Evolutionary conservation across 495 filamentous ascomycete genomes (phyloP).

Genomic region (Podospora conica): DNA sequence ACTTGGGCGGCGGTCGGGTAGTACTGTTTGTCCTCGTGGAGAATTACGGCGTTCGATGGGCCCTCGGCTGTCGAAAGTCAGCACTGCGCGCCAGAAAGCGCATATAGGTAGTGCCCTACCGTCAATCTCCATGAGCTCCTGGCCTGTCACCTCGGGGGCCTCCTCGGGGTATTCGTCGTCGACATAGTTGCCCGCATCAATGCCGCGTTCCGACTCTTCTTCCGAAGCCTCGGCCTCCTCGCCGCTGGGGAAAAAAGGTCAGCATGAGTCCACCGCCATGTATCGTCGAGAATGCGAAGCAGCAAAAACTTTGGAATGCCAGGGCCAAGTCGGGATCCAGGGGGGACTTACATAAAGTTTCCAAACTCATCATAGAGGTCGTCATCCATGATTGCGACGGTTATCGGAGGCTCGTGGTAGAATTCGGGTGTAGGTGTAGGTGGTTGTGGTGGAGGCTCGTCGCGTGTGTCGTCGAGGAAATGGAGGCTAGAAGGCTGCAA

Average conservation of each 20-base stretch:
- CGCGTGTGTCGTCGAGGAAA: conserved; percentile 1
- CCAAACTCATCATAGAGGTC: conserved; percentile 35
- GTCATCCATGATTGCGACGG: conserved; percentile 28
- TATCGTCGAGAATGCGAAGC: background rate
- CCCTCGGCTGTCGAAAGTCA: conserved; percentile 54
- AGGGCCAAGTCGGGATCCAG: no score
- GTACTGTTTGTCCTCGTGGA: conserved; percentile 99
- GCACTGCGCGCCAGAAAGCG: background rate
- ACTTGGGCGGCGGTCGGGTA: conserved; percentile 94
- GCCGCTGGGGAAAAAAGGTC: conserved; percentile 37
- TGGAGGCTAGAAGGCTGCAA: conserved; percentile 8
- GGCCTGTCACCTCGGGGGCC: conserved; percentile 55
- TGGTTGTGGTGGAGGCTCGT: background rate
- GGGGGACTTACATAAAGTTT: conserved; percentile 30
- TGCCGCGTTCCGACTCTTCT: conserved; percentile 70
- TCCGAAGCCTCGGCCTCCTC: conserved; percentile 81
- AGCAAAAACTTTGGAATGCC: background rate
- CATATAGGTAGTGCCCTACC: conserved; percentile 40
- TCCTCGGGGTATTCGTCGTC: conserved; percentile 69
- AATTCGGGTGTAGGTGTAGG: background rate
- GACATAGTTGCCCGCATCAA: conserved; percentile 69
- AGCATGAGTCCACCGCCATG: background rate
- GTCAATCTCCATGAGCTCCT: conserved; percentile 93
- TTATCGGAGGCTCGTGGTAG: background rate
- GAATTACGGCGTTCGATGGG: conserved; percentile 92